Conservation (phyloP, 1,139 yeast genomes). For the Diutina sp. region DNA sequence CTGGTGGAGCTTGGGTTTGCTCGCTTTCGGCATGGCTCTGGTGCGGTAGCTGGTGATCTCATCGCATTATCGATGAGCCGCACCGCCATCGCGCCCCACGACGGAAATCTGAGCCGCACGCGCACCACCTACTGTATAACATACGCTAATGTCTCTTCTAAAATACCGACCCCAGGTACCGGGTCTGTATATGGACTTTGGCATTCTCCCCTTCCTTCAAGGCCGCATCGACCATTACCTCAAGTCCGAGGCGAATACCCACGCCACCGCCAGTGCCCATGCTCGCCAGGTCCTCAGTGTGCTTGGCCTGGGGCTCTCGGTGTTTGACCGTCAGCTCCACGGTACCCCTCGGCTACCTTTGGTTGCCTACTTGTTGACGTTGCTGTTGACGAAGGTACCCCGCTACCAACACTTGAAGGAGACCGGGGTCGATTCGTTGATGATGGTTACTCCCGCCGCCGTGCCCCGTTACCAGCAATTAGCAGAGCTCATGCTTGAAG, state of each 20-base stretch:
- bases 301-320: neutral
- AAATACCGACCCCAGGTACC: neutral
- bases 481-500: neutral
- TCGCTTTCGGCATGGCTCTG: slow-evolving; percentile 37
- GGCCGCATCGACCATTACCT: neutral
- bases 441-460: neutral
- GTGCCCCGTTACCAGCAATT: neutral
- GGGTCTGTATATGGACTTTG: neutral
- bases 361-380: neutral
- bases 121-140: neutral
- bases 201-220: neutral
- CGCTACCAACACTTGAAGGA: neutral
- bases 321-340: neutral
- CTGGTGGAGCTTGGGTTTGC: slow-evolving; percentile 37
- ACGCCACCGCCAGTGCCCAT: neutral
- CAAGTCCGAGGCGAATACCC: neutral
- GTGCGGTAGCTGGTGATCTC: neutral
- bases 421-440: neutral
- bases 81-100: neutral
- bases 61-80: neutral
- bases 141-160: neutral
- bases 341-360: neutral
- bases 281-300: neutral
- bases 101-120: neutral
- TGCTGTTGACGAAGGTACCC: neutral